These are phyloP conservation scores for Sporothrix inflata DNA, from an alignment of 2,329 filamentous ascomycete genomes.

Conservation along the genomic window DNA sequence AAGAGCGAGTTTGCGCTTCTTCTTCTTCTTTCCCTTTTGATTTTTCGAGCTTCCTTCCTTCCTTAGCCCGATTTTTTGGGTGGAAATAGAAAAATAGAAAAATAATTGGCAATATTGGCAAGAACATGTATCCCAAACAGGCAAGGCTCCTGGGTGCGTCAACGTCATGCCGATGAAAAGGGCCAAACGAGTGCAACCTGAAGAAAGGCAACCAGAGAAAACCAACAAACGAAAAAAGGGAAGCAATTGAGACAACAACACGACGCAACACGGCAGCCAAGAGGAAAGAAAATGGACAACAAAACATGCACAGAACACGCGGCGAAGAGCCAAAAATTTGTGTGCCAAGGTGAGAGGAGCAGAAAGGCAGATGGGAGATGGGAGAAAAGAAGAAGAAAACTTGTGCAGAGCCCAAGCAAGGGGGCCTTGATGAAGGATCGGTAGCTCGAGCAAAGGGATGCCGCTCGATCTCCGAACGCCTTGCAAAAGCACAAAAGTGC, in stretches of 20 bases:
- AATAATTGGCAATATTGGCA: neutral
- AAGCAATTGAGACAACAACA: slow-evolving; percentile 3
- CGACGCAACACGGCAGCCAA: neutral
- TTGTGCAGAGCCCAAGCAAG: neutral
- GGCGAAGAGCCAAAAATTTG: neutral
- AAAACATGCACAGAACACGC: neutral
- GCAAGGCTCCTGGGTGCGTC: neutral
- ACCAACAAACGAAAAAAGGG: neutral
- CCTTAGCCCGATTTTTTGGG: neutral
- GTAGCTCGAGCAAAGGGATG: neutral
- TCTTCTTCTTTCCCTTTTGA: neutral
- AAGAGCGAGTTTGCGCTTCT: neutral
- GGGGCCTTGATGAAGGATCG: neutral
- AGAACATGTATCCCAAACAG: neutral
- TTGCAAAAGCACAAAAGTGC: neutral
- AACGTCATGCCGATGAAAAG: neutral
- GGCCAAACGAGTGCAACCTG: neutral
- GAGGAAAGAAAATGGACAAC: neutral
- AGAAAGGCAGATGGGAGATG: neutral
- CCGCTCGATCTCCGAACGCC: neutral
- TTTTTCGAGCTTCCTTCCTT: neutral
- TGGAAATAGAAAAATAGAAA: too few species aligned
- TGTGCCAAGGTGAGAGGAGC: neutral
- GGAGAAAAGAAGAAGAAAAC: neutral
- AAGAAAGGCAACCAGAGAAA: neutral